Base-by-base conservation (phyloP, 2,329 filamentous ascomycete genomes). In the Metarhizium anisopliae region DNA sequence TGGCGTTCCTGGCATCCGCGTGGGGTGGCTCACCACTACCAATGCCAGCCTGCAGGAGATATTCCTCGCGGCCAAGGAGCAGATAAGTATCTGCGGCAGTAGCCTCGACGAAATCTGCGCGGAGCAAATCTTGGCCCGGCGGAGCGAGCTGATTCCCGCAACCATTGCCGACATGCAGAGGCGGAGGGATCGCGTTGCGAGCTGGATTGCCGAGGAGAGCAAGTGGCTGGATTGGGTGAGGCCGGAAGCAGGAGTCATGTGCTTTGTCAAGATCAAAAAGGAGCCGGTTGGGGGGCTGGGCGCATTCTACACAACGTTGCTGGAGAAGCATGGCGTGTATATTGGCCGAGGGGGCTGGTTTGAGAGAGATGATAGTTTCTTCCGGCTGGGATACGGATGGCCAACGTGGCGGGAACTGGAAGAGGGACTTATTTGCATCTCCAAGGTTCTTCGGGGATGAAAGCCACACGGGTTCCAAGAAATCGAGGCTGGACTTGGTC, bases 321-420 rank as follows among this genome's bases (percentile, higher is more conserved):
- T 65, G 2, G 47, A 53, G 4, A 53, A 60, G n/a, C 50, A 65
- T 30, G 55, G 51, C 10, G 61, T 60, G 1, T 64, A 64, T 30
- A 53, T 66, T 30, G 62, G 63, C 10, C 63, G 58, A 2, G 64
- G 64, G 1, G 56, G 59, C 20, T 65, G 64, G 60, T 64, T 64
- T 42, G 61, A 64, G 51, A 45, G 58, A 47, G 53, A 60, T 6
- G 64, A 65, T 55, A 55, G 36, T 1, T 63, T 56, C 36, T 66
- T 66, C 50, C 56, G 63, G 7, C 16, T 66, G 13, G 64, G 64
- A 10, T 65, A 59, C 43, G 64, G 64, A 7, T 65, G 60, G 62
- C 61, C 61, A 2, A 62, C 61, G 2, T 36, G 47, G 13, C 58
- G 62, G 10, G 55, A 64, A 47, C 56, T 66, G 3, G 38, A 64